Percentiles rank a stretch among this genome's conserved stretches.
phyloP scores from a whole-genome alignment of 148 eudicot species.

The Rhododendron kiyosumense region DNA sequence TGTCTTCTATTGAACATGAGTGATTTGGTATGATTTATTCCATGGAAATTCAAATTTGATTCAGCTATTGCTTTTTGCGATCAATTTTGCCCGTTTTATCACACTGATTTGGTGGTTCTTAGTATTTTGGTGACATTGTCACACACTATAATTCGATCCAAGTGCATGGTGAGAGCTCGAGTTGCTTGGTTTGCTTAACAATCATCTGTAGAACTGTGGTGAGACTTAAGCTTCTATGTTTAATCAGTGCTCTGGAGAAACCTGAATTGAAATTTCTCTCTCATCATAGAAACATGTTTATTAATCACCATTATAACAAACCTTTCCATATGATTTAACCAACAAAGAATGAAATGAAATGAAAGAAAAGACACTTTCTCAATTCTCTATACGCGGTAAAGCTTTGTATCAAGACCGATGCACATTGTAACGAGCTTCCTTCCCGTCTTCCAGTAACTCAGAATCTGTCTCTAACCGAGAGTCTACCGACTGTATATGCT shows the following conservation, averaged over 20 bases:
- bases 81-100: neutral
- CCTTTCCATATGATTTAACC: neutral
- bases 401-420: neutral
- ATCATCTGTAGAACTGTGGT: neutral
- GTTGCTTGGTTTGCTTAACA: neutral
- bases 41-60: neutral
- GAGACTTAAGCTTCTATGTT: neutral
- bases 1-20: neutral
- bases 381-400: neutral
- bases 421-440: neutral
- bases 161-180: neutral
- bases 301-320: neutral
- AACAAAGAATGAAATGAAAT: neutral
- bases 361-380: neutral
- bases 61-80: neutral
- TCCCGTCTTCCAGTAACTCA: neutral
- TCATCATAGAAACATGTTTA: neutral
- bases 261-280: neutral
- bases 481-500: neutral
- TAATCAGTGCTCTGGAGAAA: neutral
- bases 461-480: neutral
- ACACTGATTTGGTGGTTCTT: neutral
- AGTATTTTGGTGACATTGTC: neutral
- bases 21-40: neutral
- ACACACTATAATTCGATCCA: neutral